Evolutionary conservation across 2,329 filamentous ascomycete genomes (phyloP).

Genomic region (Monosporascus sp.): DNA sequence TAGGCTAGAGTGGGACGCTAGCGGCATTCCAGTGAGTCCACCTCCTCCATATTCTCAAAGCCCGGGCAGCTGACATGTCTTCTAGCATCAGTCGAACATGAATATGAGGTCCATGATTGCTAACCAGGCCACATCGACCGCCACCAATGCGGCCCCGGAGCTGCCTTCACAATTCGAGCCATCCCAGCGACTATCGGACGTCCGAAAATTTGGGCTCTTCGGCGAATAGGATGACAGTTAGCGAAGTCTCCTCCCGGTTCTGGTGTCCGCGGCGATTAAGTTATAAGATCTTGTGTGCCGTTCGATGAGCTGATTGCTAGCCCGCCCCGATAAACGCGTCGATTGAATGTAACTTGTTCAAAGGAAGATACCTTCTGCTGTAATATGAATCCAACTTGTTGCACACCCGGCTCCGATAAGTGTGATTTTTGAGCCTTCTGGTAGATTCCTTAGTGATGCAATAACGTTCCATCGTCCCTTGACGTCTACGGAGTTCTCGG

Average conservation of each 20-base stretch:
- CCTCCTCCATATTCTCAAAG: not conserved
- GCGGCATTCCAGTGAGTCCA: constrained; percentile 52
- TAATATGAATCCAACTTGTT: constrained; percentile 70
- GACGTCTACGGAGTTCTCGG: constrained; percentile 53
- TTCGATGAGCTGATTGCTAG: too few relatives aligned
- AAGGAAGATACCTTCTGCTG: constrained; percentile 23
- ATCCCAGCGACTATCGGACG: constrained; percentile 69
- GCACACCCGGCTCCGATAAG: constrained; percentile 80
- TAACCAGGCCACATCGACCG: constrained; percentile 18
- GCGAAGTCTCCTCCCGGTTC: not conserved
- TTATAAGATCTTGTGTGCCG: too few relatives aligned
- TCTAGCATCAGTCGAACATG: constrained; percentile 37
- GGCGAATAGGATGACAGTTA: constrained; percentile 17
- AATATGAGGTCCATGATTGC: constrained; percentile 36
- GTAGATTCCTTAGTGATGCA: constrained; percentile 49
- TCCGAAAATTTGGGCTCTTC: constrained; percentile 42
- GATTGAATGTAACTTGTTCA: constrained; percentile 12
- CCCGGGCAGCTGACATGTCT: constrained; percentile 10
- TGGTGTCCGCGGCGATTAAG: not conserved
- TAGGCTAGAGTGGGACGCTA: constrained; percentile 70
- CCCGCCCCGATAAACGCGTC: not conserved
- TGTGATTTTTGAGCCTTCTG: constrained; percentile 45
- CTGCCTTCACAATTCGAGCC: constrained; percentile 50
- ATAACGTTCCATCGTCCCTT: constrained; percentile 66
- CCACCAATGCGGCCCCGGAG: constrained; percentile 4